Evolutionary conservation across 1,284 basidiomycete genomes (phyloP).

Genomic region (Neonothopanus nambi): DNA sequence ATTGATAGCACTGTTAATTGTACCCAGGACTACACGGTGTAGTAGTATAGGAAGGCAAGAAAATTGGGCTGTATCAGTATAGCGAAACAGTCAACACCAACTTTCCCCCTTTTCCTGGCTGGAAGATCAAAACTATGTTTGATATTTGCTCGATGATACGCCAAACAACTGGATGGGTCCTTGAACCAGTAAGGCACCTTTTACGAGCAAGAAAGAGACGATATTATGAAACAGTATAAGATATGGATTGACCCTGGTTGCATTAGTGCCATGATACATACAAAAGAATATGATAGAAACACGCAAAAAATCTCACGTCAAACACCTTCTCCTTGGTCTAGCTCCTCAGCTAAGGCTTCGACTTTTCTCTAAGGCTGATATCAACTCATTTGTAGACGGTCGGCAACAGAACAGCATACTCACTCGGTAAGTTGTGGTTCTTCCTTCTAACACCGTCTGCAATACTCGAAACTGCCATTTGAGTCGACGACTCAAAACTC

Average conservation of each 20-base stretch:
- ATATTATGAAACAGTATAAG: not conserved
- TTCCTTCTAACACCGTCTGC: conserved; percentile 61
- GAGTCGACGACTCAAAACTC: conserved; percentile 50
- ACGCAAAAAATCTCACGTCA: not conserved
- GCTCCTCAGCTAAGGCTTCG: conserved; percentile 54
- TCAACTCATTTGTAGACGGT: conserved; percentile 15
- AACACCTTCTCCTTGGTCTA: conserved; percentile 61
- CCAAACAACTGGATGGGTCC: conserved; percentile 59
- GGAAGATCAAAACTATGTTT: conserved; percentile 5
- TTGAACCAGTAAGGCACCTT: conserved; percentile 78
- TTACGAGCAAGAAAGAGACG: conserved; percentile 54
- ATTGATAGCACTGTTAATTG: not conserved
- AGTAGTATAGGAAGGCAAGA: too few species aligned
- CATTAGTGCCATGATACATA: conserved; percentile 4
- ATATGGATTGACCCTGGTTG: conserved; percentile 5
- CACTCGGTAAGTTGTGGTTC: conserved; percentile 64
- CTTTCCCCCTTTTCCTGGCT: not conserved
- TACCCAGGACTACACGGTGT: not conserved
- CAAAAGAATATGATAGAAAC: conserved; percentile 1
- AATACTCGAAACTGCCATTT: conserved; percentile 73
- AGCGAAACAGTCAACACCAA: not conserved
- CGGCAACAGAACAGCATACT: conserved; percentile 24
- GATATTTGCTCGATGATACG: conserved; percentile 81
- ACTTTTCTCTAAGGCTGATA: conserved; percentile 58
- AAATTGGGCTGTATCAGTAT: not conserved